Conservation (phyloP, 2,329 filamentous ascomycete genomes). For the Mycosphaerella sp. region DNA sequence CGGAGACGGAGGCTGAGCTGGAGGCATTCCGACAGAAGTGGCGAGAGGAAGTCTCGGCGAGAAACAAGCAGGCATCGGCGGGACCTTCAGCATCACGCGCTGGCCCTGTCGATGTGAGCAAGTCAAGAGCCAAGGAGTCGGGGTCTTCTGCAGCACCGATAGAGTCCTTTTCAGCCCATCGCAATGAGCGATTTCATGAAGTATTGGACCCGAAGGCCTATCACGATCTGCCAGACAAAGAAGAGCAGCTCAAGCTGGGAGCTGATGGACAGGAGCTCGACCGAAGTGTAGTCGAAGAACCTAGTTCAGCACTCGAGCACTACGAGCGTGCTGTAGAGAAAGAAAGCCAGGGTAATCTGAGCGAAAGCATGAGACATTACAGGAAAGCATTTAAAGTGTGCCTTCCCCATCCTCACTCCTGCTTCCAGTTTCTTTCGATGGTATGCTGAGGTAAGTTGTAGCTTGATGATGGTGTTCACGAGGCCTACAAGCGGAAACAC, state of each 20-base stretch:
- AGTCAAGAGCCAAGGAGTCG: not conserved
- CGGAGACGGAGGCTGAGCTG: conserved; percentile 56
- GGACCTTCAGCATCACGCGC: not conserved
- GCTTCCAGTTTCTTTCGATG: not conserved
- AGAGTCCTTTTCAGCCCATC: conserved; percentile 26
- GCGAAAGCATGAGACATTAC: conserved; percentile 83
- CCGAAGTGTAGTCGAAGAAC: conserved; percentile 42
- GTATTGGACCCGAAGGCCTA: conserved; percentile 39
- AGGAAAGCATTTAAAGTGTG: conserved; percentile 79
- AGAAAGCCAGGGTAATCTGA: conserved; percentile 75
- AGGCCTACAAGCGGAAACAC: conserved; percentile 83
- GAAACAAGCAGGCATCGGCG: conserved; percentile 34
- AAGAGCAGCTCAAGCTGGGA: conserved; percentile 39
- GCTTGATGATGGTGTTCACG: conserved; percentile 80
- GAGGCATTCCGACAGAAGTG: conserved; percentile 82
- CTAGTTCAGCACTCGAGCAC: conserved; percentile 76
- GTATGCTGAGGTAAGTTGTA: conserved; percentile 39
- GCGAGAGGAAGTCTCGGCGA: conserved; percentile 67
- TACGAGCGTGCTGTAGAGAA: conserved; percentile 88
- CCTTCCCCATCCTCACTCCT: not conserved
- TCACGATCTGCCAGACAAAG: conserved; percentile 43
- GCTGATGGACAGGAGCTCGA: conserved; percentile 36
- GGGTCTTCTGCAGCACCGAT: conserved; percentile 7
- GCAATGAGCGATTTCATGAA: conserved; percentile 33
- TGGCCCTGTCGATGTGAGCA: conserved; percentile 2